Evolutionary conservation across 306 rosid species (phyloP), one percentile per base, ranked within the genome.

Genomic region (Ceratonia siliqua): DNA sequence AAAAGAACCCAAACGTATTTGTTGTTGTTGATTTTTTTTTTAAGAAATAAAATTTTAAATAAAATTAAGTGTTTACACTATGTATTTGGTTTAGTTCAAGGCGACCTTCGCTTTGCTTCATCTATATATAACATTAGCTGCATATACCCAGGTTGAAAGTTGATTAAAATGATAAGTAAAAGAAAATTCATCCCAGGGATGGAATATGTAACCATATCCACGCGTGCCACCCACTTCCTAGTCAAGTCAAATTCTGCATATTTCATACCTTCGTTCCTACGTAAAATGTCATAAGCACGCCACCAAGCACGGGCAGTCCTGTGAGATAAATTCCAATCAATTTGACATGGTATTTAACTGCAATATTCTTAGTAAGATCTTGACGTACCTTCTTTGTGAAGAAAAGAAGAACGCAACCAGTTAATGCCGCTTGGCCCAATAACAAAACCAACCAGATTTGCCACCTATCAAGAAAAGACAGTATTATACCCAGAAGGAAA

Each of bases 401-500:
- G 85, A 85, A 91, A 94, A 70, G 82, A 88, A 52, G 97, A 85
- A 75, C 73, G 72, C 84, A 94, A 78, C 92, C 91, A 90, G 80
- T 82, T 88, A 72, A 91, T 78, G 67, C 97, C 91, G 1, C 86
- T 79, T 38, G 95, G 95, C 71, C 97, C 96, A 74, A 91, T 82
- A 65, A 94, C 97, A 82, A 88, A 94, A 53, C 97, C 98, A 81
- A 91, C 93, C 68, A 94, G 89, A 82, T 94, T 94, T 49, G 95
- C 97, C 68, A 91, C 93, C 97, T 94, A 72, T 79, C 75, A 70
- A 87, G 21, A 55, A 57, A 68, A 59, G 22, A 25, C 24, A 15
- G 46, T 62, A 20, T 36, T 10, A n/a, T 24, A 43, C 15, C 53
- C 8, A 27, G 15, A 28, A 48, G n/a, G 7, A 41, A 17, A 49